Evolutionary conservation across 2,329 filamentous ascomycete genomes (phyloP).

Genomic region (Sphaceloma murrayae): DNA sequence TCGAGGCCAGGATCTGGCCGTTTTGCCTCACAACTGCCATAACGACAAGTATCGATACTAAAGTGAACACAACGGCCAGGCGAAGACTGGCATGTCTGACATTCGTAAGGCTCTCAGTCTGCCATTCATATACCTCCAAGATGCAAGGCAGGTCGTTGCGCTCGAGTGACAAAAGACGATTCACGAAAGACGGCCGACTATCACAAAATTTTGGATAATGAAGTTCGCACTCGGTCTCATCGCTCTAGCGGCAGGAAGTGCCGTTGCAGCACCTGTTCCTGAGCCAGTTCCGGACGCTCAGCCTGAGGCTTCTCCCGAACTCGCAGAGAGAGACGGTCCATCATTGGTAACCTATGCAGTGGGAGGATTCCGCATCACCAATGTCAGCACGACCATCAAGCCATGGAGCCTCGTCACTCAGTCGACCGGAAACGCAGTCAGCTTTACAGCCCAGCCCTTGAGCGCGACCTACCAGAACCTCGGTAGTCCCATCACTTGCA

Average conservation of each 20-base stretch:
- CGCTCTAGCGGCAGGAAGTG: constrained; percentile 2
- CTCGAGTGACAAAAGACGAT: no score
- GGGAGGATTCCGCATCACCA: constrained; percentile 2
- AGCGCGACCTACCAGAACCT: not conserved
- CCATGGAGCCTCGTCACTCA: constrained; percentile 7
- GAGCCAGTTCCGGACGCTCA: not conserved
- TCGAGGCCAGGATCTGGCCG: no score
- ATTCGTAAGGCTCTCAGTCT: not conserved
- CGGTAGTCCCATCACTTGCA: not conserved
- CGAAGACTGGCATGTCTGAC: not conserved
- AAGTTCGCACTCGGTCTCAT: not conserved
- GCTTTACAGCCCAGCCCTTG: constrained; percentile 3
- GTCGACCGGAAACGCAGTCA: not conserved
- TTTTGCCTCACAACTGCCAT: not conserved
- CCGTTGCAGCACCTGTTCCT: not conserved
- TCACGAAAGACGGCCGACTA: no score
- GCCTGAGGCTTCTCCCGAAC: not conserved
- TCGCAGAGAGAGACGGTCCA: constrained; percentile 4
- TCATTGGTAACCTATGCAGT: constrained; percentile 6
- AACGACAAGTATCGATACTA: not conserved
- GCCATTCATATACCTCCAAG: not conserved
- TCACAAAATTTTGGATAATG: not conserved
- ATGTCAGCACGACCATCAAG: constrained; percentile 1
- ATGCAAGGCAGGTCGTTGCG: not conserved
- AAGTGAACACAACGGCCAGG: not conserved